Evolutionary conservation across 768 basidiomycete species (phyloP).

Genomic region (Phallus indusiatus): DNA sequence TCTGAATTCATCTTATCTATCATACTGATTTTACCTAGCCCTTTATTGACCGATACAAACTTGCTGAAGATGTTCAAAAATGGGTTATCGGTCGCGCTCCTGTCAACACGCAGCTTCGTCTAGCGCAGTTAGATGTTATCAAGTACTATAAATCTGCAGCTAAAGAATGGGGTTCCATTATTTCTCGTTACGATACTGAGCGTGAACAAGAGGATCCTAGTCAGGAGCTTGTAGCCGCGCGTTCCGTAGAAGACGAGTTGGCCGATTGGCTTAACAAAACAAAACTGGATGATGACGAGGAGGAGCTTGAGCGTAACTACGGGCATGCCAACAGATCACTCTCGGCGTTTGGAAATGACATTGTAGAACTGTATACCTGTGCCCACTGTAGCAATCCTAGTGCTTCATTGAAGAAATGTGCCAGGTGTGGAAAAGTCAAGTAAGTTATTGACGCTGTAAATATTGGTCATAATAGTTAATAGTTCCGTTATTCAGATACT

Average conservation of each 20-base stretch:
- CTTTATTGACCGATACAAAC: constrained; percentile 33
- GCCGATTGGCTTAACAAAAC: constrained; percentile 47
- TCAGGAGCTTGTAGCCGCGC: constrained; percentile 17
- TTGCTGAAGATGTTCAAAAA: constrained; percentile 42
- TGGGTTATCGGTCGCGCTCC: constrained; percentile 34
- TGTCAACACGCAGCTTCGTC: constrained; percentile 42
- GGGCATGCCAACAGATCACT: constrained; percentile 21
- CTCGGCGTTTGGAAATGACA: constrained; percentile 38
- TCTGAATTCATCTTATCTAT: background rate
- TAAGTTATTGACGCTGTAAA: constrained; percentile 10
- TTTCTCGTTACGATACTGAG: constrained; percentile 27
- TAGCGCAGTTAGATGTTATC: constrained; percentile 13
- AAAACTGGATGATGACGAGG: constrained; percentile 27
- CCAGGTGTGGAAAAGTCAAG: constrained; percentile 34
- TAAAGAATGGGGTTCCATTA: constrained; percentile 17
- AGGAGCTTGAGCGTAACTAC: constrained; percentile 19
- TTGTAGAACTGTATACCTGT: constrained; percentile 47
- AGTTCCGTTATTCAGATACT: constrained; percentile 26
- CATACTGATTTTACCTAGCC: constrained; percentile 15
- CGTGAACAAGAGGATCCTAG: constrained; percentile 14
- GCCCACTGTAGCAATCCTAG: constrained; percentile 60
- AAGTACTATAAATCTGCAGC: constrained; percentile 3
- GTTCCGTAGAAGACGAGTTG: constrained; percentile 44
- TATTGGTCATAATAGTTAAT: background rate
- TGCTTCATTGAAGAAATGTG: constrained; percentile 44